Evolutionary conservation across 306 rosid genomes (phyloP).

Genomic region (Sicyos baderoa): DNA sequence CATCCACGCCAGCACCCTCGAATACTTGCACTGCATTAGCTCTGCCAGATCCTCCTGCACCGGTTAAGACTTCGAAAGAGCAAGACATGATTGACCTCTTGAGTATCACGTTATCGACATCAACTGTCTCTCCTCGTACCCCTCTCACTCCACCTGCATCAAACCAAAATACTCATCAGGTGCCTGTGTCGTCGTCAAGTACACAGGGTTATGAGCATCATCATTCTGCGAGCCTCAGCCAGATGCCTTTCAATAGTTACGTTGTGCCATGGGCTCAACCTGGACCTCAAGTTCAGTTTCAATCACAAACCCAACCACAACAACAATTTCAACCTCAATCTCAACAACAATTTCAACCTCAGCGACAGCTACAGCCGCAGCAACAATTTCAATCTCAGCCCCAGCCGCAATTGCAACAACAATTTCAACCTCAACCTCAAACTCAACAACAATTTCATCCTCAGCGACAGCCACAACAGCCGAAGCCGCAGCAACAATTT

Average conservation of each 20-base stretch:
- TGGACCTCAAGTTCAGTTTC: constrained; percentile 32
- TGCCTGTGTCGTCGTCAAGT: constrained; percentile 34
- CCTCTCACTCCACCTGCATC: constrained; percentile 32
- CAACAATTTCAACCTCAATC: constrained; percentile 24
- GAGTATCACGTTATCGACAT: constrained; percentile 60
- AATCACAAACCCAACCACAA: constrained; percentile 19
- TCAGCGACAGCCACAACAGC: constrained; percentile 14
- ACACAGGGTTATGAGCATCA: constrained; percentile 37
- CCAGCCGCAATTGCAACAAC: constrained; percentile 16
- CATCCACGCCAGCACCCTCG: constrained; percentile 32
- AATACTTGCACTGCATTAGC: constrained; percentile 53
- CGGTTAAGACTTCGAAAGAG: constrained; percentile 45
- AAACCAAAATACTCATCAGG: constrained; percentile 45
- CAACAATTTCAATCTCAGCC: constrained; percentile 23
- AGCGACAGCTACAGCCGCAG: constrained; percentile 15
- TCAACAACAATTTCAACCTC: constrained; percentile 22
- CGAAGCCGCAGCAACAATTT: constrained; percentile 11
- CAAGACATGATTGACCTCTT: constrained; percentile 85
- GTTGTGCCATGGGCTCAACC: constrained; percentile 93
- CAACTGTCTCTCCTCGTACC: constrained; percentile 40
- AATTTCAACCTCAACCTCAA: not conserved
- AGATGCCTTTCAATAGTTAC: constrained; percentile 38
- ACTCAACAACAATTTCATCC: too few species aligned
- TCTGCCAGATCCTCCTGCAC: constrained; percentile 50
- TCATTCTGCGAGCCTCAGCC: constrained; percentile 30